phyloP scores from a whole-genome alignment of 108 stramenopile genomes.

The Conticribra guillardii region DNA sequence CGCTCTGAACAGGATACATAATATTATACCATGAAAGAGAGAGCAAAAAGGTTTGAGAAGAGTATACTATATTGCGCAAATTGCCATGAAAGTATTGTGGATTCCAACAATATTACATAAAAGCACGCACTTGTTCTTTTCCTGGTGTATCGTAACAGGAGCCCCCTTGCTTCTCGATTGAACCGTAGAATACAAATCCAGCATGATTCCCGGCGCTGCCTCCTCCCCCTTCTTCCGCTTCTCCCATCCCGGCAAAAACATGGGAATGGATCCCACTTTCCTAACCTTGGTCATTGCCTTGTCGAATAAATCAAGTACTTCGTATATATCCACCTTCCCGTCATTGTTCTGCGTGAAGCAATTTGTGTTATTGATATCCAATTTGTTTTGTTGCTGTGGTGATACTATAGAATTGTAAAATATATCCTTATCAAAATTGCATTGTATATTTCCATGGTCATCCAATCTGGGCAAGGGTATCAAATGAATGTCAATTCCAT shows the following conservation, averaged over 20 bases:
- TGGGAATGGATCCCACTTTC: conserved; percentile 54
- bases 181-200: conserved; percentile 66
- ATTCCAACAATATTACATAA: not conserved
- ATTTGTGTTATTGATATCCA: not conserved
- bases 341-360: conserved; percentile 6
- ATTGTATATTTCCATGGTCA: not conserved
- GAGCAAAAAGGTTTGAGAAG: no score
- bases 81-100: not conserved
- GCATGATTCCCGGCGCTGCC: conserved; percentile 59
- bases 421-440: conserved; percentile 19
- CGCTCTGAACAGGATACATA: conserved; percentile 4
- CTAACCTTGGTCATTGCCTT: conserved; percentile 35
- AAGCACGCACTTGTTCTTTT: conserved; percentile 59
- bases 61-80: no score
- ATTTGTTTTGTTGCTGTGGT: no score
- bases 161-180: conserved; percentile 62
- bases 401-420: conserved; percentile 30
- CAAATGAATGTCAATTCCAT: conserved; percentile 57
- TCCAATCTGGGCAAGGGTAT: conserved; percentile 56
- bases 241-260: conserved; percentile 69
- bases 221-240: conserved; percentile 11
- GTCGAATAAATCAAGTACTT: conserved; percentile 33
- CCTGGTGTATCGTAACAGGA: conserved; percentile 55
- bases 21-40: not conserved
- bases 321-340: conserved; percentile 32